Base-by-base conservation (phyloP, 495 filamentous ascomycete genomes). In the Penicillium pancosmium region DNA sequence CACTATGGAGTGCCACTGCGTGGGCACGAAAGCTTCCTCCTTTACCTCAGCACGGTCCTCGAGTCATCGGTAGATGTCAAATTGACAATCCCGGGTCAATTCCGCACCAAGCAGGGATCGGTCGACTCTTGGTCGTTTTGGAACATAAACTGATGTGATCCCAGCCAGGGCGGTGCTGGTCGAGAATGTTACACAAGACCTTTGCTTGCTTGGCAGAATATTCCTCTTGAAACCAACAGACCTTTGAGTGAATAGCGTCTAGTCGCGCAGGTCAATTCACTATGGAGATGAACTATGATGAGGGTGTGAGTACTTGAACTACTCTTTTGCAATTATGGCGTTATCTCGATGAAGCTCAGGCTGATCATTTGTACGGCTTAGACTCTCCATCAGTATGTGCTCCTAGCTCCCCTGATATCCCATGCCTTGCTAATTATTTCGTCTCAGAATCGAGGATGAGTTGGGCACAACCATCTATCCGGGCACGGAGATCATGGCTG, bases 401-500 rank as follows among this genome's bases (percentile, higher is more conserved):
- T 19, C 25, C 27, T 12, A 19, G 15, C 16, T 34, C 15, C 21
- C 21, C 4, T 1, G 5, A 23, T 40, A 13, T 50, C 21, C 4
- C 54, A n/a, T 50, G 12, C 27, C 27, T 31, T 38, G 8, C 34
- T 56, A 48, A 48, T 13, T 2, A 48, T 25, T 13, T 50, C 13
- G 13, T 16, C n/a, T 9, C 41, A 73, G 68, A 27, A 61, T 73
- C 44, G 79, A 82, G 65, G 62, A 73, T 49, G 78, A 82, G 73
- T 75, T 87, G 50, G 68, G 82, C 19, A 78, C 75, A 31, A 77
- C 82, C 57, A 83, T 88, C 51, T 76, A 84, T 40, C 84, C 85
- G 0, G 84, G 84, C 3, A 87, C 84, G 15, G 84, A 87, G 70
- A 79, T 86, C 68, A 87, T 86, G 84, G 68, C 73, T 44, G 81